These are phyloP conservation scores for Rosa chinensis DNA, from an alignment of 306 rosid species.

Conservation along the genomic window DNA sequence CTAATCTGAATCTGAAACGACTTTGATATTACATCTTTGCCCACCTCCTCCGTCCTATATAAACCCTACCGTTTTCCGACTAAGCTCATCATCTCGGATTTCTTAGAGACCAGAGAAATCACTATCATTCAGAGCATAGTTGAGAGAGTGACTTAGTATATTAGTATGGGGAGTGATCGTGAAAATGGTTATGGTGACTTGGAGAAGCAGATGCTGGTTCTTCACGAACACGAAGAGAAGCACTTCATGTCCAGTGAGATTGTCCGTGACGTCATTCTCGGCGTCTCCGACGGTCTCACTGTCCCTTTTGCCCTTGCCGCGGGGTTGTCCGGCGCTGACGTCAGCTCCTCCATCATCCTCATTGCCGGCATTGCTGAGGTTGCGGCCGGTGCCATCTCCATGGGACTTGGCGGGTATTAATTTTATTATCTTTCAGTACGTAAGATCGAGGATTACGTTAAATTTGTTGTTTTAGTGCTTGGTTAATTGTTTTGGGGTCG, in stretches of 20 bases:
- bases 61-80: neutral
- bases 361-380: slow-evolving; percentile 53
- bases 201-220: slow-evolving; percentile 41
- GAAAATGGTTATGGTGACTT: slow-evolving; percentile 26
- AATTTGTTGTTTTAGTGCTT: neutral
- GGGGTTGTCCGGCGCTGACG: slow-evolving; percentile 48
- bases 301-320: slow-evolving; percentile 56
- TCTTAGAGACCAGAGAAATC: neutral
- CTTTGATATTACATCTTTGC: neutral
- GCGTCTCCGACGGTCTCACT: slow-evolving; percentile 54
- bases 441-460: neutral
- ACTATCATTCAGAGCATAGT: neutral
- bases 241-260: slow-evolving; percentile 57
- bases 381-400: slow-evolving; percentile 56
- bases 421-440: neutral
- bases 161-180: neutral
- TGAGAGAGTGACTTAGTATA: neutral
- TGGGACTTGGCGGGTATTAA: slow-evolving; percentile 75
- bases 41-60: neutral
- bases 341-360: slow-evolving; percentile 46
- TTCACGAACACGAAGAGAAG: slow-evolving; percentile 49
- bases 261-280: slow-evolving; percentile 51
- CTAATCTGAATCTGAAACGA: slow-evolving; percentile 18
- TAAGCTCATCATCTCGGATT: neutral
- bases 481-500: neutral